These are phyloP conservation scores for Tulasnella sp. DNA, from an alignment of 768 basidiomycete genomes.

Conservation along the genomic window DNA sequence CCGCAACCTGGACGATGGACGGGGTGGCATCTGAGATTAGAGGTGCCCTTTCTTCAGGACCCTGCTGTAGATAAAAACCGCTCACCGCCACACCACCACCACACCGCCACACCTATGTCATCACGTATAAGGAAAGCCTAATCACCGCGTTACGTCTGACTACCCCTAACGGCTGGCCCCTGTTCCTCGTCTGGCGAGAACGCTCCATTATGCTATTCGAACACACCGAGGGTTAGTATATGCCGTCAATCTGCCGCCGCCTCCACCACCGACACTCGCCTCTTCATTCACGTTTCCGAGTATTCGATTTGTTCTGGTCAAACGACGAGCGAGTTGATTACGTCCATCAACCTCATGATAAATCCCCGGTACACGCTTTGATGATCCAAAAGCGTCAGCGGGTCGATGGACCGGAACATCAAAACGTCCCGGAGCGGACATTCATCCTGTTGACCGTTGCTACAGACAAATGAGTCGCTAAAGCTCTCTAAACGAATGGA, in stretches of 20 bases:
- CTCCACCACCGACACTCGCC: conserved; percentile 21
- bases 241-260: background rate
- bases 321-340: conserved; percentile 76
- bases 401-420: background rate
- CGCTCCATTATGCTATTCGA: conserved; percentile 62
- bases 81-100: too few species aligned
- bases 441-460: background rate
- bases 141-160: background rate
- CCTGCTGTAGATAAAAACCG: too few species aligned
- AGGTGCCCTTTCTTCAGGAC: too few species aligned
- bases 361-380: conserved; percentile 69
- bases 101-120: background rate
- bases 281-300: conserved; percentile 44
- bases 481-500: background rate
- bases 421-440: background rate
- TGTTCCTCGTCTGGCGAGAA: conserved; percentile 70
- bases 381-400: background rate
- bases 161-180: background rate
- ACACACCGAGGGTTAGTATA: conserved; percentile 16
- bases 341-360: conserved; percentile 71
- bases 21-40: too few species aligned
- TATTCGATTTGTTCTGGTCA: conserved; percentile 72
- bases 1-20: too few species aligned
- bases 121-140: background rate
- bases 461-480: background rate